These are phyloP conservation scores for Boletus reticulatus DNA, from an alignment of 768 basidiomycete species.

Conservation along the genomic window DNA sequence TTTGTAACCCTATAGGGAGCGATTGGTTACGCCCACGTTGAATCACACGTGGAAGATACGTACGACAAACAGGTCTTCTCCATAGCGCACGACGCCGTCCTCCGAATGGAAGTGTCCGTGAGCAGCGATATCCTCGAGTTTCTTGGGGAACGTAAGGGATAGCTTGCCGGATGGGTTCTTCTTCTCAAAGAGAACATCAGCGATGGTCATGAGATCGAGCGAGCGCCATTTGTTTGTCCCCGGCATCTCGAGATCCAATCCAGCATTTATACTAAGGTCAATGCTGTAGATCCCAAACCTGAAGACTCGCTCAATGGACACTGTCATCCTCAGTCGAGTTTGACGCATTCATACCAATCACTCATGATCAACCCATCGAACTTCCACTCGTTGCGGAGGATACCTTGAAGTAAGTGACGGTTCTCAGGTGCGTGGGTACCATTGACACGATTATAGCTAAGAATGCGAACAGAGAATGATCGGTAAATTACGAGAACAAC, in stretches of 20 bases:
- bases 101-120: too few species aligned
- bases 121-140: too few species aligned
- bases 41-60: slow-evolving; percentile 2
- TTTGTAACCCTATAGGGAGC: slow-evolving; percentile 56
- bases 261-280: slow-evolving; percentile 66
- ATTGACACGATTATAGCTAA: slow-evolving; percentile 72
- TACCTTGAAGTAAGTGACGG: slow-evolving; percentile 51
- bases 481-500: background rate
- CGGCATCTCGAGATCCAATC: slow-evolving; percentile 80
- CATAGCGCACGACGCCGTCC: slow-evolving; percentile 49
- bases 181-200: too few species aligned
- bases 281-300: slow-evolving; percentile 76
- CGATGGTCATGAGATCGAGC: slow-evolving; percentile 64
- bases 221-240: slow-evolving; percentile 75
- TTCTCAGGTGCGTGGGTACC: slow-evolving; percentile 73
- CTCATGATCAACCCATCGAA: slow-evolving; percentile 77
- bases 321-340: background rate
- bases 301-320: background rate
- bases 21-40: background rate
- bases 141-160: too few species aligned
- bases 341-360: slow-evolving; percentile 56
- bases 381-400: slow-evolving; percentile 73
- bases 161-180: too few species aligned
- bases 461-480: background rate
- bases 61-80: slow-evolving; percentile 33